Evolutionary conservation across 2,329 filamentous ascomycete genomes (phyloP).

Genomic region (Cordyceps sp.): DNA sequence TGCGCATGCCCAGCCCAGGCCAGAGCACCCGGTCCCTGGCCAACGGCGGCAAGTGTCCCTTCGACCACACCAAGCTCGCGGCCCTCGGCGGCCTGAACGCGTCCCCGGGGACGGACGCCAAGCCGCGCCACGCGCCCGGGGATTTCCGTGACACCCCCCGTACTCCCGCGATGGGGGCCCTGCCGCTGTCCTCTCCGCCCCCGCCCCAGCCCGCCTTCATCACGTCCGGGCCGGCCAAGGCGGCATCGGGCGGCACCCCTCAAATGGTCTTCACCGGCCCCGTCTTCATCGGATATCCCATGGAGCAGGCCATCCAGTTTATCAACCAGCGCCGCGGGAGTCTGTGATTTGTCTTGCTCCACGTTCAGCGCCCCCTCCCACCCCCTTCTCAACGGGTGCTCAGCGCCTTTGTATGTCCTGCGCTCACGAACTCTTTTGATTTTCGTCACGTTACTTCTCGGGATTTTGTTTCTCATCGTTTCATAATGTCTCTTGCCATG

Average conservation of each 20-base stretch:
- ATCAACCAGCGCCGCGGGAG: constrained; percentile 40
- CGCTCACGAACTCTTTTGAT: too few species aligned
- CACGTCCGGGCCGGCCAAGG: constrained; percentile 22
- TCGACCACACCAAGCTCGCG: constrained; percentile 31
- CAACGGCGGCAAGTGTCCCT: constrained; percentile 37
- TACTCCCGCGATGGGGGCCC: constrained; percentile 5
- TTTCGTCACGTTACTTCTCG: too few species aligned
- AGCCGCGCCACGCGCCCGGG: constrained; percentile 3
- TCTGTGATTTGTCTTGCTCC: constrained; percentile 9
- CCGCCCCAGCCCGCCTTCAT: constrained; percentile 33
- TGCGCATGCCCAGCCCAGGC: constrained; percentile 27
- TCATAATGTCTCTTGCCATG: too few species aligned
- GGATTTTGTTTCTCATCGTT: too few species aligned
- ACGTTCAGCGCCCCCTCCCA: too few species aligned
- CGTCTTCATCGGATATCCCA: constrained; percentile 81
- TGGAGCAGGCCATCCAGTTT: constrained; percentile 65
- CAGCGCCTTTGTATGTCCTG: neutral
- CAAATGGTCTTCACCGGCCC: constrained; percentile 84
- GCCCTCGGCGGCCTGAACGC: constrained; percentile 13
- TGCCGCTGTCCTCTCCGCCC: constrained; percentile 3
- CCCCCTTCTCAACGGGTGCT: neutral
- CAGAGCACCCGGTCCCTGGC: constrained; percentile 10
- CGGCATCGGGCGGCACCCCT: constrained; percentile 20
- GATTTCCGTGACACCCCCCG: constrained; percentile 6
- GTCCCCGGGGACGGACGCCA: constrained; percentile 4